Conservation (phyloP, 371 early-diverging fungal species). For the Dichotomocladium elegans region DNA sequence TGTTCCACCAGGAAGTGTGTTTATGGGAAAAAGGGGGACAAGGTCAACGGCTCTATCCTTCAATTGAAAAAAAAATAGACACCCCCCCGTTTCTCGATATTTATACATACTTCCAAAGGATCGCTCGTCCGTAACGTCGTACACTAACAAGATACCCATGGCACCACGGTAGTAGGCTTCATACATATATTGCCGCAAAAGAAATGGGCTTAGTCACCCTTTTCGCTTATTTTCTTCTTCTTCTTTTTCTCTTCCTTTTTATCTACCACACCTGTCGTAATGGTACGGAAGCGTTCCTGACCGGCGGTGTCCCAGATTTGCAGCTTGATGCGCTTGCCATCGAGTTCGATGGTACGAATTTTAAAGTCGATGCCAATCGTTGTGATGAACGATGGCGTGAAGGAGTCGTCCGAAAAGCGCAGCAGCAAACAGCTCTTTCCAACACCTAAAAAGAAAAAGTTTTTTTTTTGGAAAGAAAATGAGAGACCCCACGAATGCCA, state of each 20-base stretch:
- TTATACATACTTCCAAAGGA: constrained; percentile 85
- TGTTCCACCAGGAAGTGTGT: constrained; percentile 13
- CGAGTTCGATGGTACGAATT: constrained; percentile 98
- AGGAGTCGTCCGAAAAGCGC: constrained; percentile 97
- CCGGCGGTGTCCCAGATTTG: constrained; percentile 99
- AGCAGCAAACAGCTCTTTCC: constrained; percentile 98
- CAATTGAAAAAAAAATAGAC: background rate
- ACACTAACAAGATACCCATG: constrained; percentile 98
- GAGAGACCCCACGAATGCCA: background rate
- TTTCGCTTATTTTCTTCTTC: background rate
- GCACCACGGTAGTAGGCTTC: constrained; percentile 98
- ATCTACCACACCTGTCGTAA: constrained; percentile 78
- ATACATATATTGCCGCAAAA: background rate
- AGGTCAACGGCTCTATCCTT: too few relatives aligned
- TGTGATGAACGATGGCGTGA: constrained; percentile 96
- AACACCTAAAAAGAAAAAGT: constrained; percentile 63
- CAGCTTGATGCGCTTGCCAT: constrained; percentile 98
- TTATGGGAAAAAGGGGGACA: too few relatives aligned
- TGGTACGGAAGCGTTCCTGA: constrained; percentile 99
- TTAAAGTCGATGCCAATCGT: constrained; percentile 99
- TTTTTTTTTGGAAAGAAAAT: background rate
- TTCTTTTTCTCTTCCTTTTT: background rate
- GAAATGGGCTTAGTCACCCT: background rate
- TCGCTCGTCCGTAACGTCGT: constrained; percentile 98
- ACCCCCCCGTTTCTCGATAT: too few relatives aligned